A percentile compares a stretch with the other conserved stretches of the same genome.
phyloP scores from a whole-genome alignment of 192 early-diverging fungal species.

The Helicostylum pulchrum region DNA sequence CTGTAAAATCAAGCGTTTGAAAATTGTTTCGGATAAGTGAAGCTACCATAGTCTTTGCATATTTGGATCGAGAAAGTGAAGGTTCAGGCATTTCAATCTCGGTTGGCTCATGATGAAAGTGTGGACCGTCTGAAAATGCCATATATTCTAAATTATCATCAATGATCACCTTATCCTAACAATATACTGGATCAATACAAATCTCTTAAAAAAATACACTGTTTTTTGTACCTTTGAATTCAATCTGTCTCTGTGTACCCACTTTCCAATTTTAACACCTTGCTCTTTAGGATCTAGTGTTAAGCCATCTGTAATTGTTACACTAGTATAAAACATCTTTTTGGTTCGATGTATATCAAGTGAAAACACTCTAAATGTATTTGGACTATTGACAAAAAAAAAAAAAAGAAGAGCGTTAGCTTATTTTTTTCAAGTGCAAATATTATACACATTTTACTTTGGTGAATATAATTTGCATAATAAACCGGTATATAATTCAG shows the following conservation, averaged over 20 bases:
- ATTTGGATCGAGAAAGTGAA: constrained; percentile 10
- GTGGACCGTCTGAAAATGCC: constrained; percentile 19
- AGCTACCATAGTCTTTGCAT: constrained; percentile 16
- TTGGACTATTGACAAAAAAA: too few species aligned
- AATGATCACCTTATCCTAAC: constrained; percentile 4
- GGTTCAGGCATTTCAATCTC: constrained; percentile 12
- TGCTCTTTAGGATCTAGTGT: background rate
- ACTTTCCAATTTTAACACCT: background rate
- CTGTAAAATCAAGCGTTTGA: constrained; percentile 22
- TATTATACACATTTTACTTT: background rate
- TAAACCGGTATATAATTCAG: constrained; percentile 12
- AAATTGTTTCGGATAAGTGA: constrained; percentile 10
- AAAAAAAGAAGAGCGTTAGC: background rate
- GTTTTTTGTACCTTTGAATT: background rate
- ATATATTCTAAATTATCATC: constrained; percentile 19
- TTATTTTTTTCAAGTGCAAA: background rate
- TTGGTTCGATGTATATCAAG: constrained; percentile 12
- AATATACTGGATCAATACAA: background rate
- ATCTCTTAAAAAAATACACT: too few species aligned
- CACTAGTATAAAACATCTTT: background rate
- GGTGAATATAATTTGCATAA: constrained; percentile 20
- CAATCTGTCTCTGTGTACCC: constrained; percentile 3
- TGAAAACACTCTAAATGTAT: constrained; percentile 19
- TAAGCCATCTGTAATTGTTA: constrained; percentile 12
- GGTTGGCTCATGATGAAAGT: constrained; percentile 19